Base-by-base conservation (phyloP, 495 filamentous ascomycete species). In the Neurospora sp. region DNA sequence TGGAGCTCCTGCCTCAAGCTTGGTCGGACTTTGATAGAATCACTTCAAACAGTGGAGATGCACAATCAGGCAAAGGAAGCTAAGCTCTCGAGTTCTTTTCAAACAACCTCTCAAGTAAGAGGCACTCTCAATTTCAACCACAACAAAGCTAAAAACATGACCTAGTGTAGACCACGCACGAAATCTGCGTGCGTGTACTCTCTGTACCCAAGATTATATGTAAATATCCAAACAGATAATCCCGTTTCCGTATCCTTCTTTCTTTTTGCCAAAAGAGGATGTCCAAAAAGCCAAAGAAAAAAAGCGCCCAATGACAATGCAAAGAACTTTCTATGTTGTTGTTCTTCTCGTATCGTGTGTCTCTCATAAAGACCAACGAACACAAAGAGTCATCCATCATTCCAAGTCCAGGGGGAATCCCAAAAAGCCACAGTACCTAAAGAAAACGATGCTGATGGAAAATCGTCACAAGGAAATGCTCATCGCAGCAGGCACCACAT, bases 241-340 rank as follows among this genome's bases (percentile, higher is more conserved):
- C 54, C 35, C 35, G 35, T 35, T 35, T 35, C 54, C 54, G 54
- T 62, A 16, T 62, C 54, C 23, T 5, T 31, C 11, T 16, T 12
- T 62, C 23, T 16, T 62, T 31, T 62, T 31, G 20, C 11, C 46
- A 5, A 16, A 62, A 62, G 54, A 62, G 23, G 23, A 62, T 62
- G 23, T 72, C 16, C 41, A 69, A 74, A 35, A 66, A 39, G 69
- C 23, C 41, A 35, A 46, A 69, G 48, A 39, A 35, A 48, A 27
- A 62, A 38, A 73, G 71, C 73, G 71, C 73, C 73, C 12, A 35
- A 41, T 72, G 72, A 59, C 73, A 69, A 74, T 74, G 73, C 73
- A 74, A 62, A 62, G 54, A 62, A 62, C 54, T 62, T 62, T 62
- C 44, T 48, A 48, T 23, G 44, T 20, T 20, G 44, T 48, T 35